phyloP scores from a whole-genome alignment of 176 grass and related monocot species.

The Typha latifolia region DNA sequence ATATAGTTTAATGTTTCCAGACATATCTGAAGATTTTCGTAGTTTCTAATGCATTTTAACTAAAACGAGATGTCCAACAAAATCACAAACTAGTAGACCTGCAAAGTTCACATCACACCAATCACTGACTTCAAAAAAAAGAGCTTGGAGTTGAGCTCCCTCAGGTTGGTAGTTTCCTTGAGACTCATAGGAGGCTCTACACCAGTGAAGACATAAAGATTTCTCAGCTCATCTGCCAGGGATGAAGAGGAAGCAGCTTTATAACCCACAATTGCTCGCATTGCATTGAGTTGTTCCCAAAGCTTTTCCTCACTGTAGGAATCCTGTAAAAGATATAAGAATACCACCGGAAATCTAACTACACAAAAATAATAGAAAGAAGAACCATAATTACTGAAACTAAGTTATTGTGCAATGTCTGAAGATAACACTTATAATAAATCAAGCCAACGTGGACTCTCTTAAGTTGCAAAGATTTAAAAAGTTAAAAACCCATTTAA shows the following conservation, averaged over 20 bases:
- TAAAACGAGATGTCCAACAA: background rate
- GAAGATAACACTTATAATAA: no score
- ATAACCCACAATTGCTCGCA: conserved; percentile 31
- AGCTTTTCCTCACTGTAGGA: conserved; percentile 18
- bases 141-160: conserved; percentile 36
- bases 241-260: conserved; percentile 18
- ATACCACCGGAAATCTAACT: background rate
- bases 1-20: no score
- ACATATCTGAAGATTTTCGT: no score
- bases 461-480: no score
- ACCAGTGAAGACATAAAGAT: conserved; percentile 34
- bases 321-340: conserved; percentile 9
- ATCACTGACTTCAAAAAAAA: conserved; percentile 36
- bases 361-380: no score
- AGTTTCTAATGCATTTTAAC: background rate
- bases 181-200: conserved; percentile 22
- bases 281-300: conserved; percentile 23
- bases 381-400: no score
- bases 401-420: no score
- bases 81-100: background rate
- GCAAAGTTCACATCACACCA: conserved; percentile 24
- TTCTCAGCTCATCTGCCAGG: conserved; percentile 30
- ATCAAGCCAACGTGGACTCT: no score
- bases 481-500: no score
- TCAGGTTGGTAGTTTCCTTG: conserved; percentile 16